Evolutionary conservation across 2,329 filamentous ascomycete genomes (phyloP).

Genomic region (Aspergillus pseudoglaucus): DNA sequence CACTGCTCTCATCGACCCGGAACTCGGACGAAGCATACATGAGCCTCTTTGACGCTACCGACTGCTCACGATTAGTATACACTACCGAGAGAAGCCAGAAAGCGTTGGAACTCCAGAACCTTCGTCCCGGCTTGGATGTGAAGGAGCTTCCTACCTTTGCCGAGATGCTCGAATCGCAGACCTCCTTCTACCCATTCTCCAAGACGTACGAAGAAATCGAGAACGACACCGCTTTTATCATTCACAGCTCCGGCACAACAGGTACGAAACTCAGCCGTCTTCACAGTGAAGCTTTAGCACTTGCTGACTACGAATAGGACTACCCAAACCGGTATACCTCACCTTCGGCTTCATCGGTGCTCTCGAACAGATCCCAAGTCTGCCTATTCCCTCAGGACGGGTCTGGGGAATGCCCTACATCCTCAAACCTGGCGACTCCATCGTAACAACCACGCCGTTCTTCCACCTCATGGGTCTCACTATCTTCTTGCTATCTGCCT

Average conservation of each 20-base stretch:
- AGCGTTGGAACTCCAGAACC: slow-evolving; percentile 10
- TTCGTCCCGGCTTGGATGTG: slow-evolving; percentile 3
- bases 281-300: no score
- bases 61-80: slow-evolving; percentile 17
- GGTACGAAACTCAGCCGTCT: slow-evolving; percentile 10
- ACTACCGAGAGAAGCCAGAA: slow-evolving; percentile 18
- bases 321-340: slow-evolving; percentile 16
- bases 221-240: slow-evolving; percentile 19
- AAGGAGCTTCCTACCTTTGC: slow-evolving; percentile 6
- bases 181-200: slow-evolving; percentile 5
- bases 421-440: slow-evolving; percentile 3
- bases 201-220: slow-evolving; percentile 16
- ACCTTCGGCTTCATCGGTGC: slow-evolving; percentile 13
- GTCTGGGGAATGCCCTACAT: not conserved
- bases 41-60: slow-evolving; percentile 10
- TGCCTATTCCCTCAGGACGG: slow-evolving; percentile 4
- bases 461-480: slow-evolving; percentile 18
- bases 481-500: slow-evolving; percentile 5
- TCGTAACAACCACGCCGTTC: slow-evolving; percentile 12
- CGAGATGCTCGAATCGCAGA: not conserved
- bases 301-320: slow-evolving; percentile 2
- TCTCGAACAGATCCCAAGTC: slow-evolving; percentile 1
- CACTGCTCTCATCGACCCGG: slow-evolving; percentile 13
- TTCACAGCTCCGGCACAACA: slow-evolving; percentile 31
- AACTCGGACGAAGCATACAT: slow-evolving; percentile 14